These are phyloP conservation scores for Nakazawaea laoshanensis DNA, from an alignment of 805 yeast species.

Conservation along the genomic window DNA sequence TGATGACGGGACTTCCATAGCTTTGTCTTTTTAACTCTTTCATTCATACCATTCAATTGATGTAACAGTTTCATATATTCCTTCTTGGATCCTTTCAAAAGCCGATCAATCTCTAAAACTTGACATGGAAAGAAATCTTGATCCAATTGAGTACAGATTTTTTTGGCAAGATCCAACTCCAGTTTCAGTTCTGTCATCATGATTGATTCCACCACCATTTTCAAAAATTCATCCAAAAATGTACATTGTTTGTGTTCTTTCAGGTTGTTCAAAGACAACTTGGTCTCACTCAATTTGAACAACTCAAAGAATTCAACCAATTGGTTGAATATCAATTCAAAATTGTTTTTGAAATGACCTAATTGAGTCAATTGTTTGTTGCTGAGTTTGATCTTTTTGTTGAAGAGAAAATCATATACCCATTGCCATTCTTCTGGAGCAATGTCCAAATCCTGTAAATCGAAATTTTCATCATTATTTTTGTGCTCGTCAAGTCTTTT, in stretches of 20 bases:
- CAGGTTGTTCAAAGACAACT: background rate
- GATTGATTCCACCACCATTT: slow-evolving; percentile 1
- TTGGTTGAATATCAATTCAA: slow-evolving; percentile 18
- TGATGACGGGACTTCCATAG: slow-evolving; percentile 26
- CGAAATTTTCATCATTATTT: slow-evolving; percentile 13
- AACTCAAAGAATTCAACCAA: slow-evolving; percentile 10
- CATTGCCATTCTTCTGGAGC: slow-evolving; percentile 33
- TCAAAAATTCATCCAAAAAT: slow-evolving; percentile 4
- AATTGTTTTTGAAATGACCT: slow-evolving; percentile 14
- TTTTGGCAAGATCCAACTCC: background rate
- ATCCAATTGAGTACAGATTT: background rate
- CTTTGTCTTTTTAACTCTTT: slow-evolving; percentile 29
- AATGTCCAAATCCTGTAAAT: slow-evolving; percentile 26
- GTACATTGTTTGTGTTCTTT: background rate
- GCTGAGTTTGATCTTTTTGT: slow-evolving; percentile 15
- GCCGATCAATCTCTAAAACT: slow-evolving; percentile 24
- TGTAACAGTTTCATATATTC: slow-evolving; percentile 30
- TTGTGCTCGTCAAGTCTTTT: slow-evolving; percentile 23
- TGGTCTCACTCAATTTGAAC: slow-evolving; percentile 15
- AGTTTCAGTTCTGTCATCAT: background rate
- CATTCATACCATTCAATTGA: slow-evolving; percentile 24
- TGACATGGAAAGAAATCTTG: slow-evolving; percentile 29
- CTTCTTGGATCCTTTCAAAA: slow-evolving; percentile 17
- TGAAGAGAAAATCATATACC: slow-evolving; percentile 24
- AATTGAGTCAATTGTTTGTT: slow-evolving; percentile 12